Base-by-base conservation (phyloP, 2,329 filamentous ascomycete genomes). In the Rugonectria rugulosa region DNA sequence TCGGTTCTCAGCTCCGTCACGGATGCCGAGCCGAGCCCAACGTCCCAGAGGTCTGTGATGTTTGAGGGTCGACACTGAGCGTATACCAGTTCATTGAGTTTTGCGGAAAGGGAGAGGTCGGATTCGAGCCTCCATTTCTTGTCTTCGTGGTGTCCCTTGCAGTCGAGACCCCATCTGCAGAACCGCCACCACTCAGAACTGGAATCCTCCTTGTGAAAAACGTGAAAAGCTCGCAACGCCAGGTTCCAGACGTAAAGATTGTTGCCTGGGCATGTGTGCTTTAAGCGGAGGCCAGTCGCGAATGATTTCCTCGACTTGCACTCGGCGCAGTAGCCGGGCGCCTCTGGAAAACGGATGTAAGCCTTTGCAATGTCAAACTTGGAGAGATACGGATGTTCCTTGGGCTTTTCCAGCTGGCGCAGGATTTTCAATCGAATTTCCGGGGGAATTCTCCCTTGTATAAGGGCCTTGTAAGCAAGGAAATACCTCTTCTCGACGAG, bases 211-310 rank as follows among this genome's bases (percentile, higher is more conserved):
- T 29, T 17, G 19, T 52, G 48, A 36, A 52, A 44, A 6, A 32
- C 24, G 19, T 52, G 48, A n/a, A 45, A 52, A 8, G 48, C 10
- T 6, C 48, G 40, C 17, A 52, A 26, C 4, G 40, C 11, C 15
- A 52, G 21, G 14, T 38, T 51, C 48, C 40, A 51, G 2, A 44
- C 12, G 9, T 29, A 37, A 11, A 51, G 9, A 14, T 21, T 44
- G 2, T 12, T 7, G 7, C n/a, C n/a, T 10, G 15, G 40, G 14
- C 48, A 51, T 12, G 48, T 44, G 11, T 21, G 27, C 23, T 37
- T 44, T 5, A 27, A 12, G 8, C 29, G 23, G 3, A n/a, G 17
- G 5, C 37, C 31, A 12, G 8, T 14, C 15, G 10, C 31, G 2
- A 11, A 20, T 15, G 29, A 11, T 2, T 12, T 37, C 4, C 29